phyloP scores from a whole-genome alignment of 768 basidiomycete species.

The Sutorius australiensis region DNA sequence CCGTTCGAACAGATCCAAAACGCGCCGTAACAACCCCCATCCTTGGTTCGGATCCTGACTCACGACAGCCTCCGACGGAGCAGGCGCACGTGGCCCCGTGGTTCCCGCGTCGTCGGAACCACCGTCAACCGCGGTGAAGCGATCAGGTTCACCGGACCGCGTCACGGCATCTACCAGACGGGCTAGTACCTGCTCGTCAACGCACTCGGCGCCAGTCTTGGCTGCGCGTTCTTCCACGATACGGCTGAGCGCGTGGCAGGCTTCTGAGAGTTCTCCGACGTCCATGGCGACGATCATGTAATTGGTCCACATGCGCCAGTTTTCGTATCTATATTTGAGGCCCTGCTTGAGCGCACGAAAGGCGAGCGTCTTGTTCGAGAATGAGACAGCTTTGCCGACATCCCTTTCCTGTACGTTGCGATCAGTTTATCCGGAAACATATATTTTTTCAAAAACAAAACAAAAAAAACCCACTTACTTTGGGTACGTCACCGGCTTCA shows the following conservation, averaged over 20 bases:
- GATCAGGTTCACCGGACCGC: conserved; percentile 39
- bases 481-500: conserved; percentile 24
- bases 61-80: conserved; percentile 17
- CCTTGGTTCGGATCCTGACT: conserved; percentile 55
- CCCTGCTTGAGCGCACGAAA: conserved; percentile 92
- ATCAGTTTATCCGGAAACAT: conserved; percentile 8
- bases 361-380: conserved; percentile 79
- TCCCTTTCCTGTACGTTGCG: conserved; percentile 20
- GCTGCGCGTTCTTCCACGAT: conserved; percentile 58
- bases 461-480: conserved; percentile 13
- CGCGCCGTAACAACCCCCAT: conserved; percentile 59
- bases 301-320: conserved; percentile 99
- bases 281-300: conserved; percentile 93
- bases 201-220: conserved; percentile 47
- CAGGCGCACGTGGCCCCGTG: neutral
- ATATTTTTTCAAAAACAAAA: too few relatives aligned
- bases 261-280: conserved; percentile 88
- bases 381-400: conserved; percentile 41
- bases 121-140: conserved; percentile 7
- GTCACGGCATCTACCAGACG: conserved; percentile 87
- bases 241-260: conserved; percentile 76
- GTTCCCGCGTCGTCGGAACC: conserved; percentile 11
- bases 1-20: conserved; percentile 69
- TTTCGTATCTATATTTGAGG: conserved; percentile 76
- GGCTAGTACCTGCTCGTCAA: conserved; percentile 88